Base-by-base conservation (phyloP, 352 stramenopile species). In the Aphanomyces astaci region DNA sequence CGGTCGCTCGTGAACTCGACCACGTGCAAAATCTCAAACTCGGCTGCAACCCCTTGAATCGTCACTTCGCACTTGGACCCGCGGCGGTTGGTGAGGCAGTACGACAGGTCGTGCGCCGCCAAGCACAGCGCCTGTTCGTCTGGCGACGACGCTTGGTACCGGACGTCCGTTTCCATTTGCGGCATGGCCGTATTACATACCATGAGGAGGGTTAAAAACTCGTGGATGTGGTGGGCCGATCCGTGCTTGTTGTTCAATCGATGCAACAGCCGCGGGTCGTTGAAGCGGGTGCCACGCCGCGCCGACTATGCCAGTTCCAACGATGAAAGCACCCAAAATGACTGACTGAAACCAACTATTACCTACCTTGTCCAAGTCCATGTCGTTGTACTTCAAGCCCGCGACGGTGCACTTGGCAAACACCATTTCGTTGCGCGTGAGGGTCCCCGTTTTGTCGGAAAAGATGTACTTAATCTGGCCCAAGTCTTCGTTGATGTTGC, bases 1-100 rank as follows among this genome's bases (percentile, higher is more conserved):
- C 97, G 81, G 57, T 98, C 88, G 57, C 92, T 98, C 74, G 98
- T 97, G 80, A 99, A 99, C 74, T 98, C 96, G 54, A 99, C 95
- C 4, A 99, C 86, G 53, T 97, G 97, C 56, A 99, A 75, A 63
- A 98, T 89, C 63, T 92, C 76, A 80, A 93, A 99, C 22, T 82
- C 89, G 79, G 87, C 77, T 9, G 75, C 64, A 39, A 72, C 65
- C 4, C 86, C 86, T 54, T 86, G 84, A 64, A 95, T 87, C 19
- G 78, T 22, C 2, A 83, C 81, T 48, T 93, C 68, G 48, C 84
- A 92, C 9, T 89, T 79, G 17, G 77, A 70, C 2, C 86, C 86
- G 62, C 90, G 82, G 24, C 86, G 84, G 0, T 73, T 79, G 9
- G 76, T 70, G 17, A 95, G 71, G 24, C 90, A 78, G 63, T 90